These are phyloP conservation scores for Venturia nashicola DNA, from an alignment of 2,329 filamentous ascomycete species.

Conservation along the genomic window DNA sequence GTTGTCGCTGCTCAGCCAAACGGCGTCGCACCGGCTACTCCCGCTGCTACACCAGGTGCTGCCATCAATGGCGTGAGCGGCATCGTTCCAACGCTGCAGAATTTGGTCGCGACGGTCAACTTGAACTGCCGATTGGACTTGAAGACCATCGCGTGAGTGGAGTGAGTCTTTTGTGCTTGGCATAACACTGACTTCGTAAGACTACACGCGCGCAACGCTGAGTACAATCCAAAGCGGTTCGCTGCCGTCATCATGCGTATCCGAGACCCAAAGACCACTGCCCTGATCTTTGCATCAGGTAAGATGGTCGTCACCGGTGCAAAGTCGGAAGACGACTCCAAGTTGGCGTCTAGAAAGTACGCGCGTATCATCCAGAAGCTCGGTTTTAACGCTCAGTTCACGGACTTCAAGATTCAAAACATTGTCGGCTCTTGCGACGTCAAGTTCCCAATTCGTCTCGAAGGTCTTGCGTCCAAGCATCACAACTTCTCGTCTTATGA, in stretches of 20 bases:
- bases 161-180: background rate
- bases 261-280: constrained; percentile 95
- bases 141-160: constrained; percentile 71
- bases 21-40: constrained; percentile 79
- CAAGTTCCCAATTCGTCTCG: constrained; percentile 96
- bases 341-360: constrained; percentile 93
- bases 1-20: constrained; percentile 39
- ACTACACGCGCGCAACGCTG: constrained; percentile 91
- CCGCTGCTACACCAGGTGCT: constrained; percentile 80
- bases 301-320: constrained; percentile 99
- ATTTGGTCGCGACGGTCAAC: constrained; percentile 98
- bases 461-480: constrained; percentile 90
- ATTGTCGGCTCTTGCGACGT: constrained; percentile 98
- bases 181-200: background rate
- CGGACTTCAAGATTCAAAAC: constrained; percentile 99
- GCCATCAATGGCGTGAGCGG: constrained; percentile 59
- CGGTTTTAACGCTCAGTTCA: constrained; percentile 98
- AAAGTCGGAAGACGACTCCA: constrained; percentile 95
- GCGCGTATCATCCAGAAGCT: constrained; percentile 99
- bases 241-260: constrained; percentile 99
- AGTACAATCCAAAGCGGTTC: constrained; percentile 98
- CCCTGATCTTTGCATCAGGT: constrained; percentile 92
- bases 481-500: constrained; percentile 99
- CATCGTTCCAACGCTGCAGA: constrained; percentile 90
- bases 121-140: constrained; percentile 93